phyloP scores from a whole-genome alignment of 140 eudicot species.

The Anethum foeniculum region DNA sequence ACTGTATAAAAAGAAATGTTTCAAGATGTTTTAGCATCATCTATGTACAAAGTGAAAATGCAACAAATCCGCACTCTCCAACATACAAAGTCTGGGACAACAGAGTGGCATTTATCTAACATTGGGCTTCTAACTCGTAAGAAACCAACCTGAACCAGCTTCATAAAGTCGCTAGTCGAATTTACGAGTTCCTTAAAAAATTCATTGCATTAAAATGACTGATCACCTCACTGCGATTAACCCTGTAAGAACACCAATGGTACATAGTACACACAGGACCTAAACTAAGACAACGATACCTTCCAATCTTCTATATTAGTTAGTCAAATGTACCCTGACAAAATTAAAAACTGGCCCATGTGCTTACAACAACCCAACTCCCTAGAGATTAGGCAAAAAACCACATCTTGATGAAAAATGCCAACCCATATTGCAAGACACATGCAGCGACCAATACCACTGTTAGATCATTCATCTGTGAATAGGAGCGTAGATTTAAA shows the following conservation, averaged over 20 bases:
- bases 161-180: background rate
- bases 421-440: conserved; percentile 60
- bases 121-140: background rate
- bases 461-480: conserved; percentile 55
- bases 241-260: background rate
- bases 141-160: background rate
- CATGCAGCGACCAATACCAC: conserved; percentile 69
- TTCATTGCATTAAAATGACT: background rate
- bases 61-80: background rate
- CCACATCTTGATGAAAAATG: conserved; percentile 87
- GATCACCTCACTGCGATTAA: background rate
- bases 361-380: background rate
- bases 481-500: conserved; percentile 61
- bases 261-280: background rate
- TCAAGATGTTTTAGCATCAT: background rate
- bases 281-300: background rate
- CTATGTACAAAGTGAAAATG: conserved; percentile 3
- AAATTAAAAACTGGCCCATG: background rate
- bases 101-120: background rate
- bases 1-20: background rate
- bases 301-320: background rate
- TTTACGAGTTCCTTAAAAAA: background rate
- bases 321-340: background rate
- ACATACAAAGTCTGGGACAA: background rate
- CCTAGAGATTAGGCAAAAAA: conserved; percentile 43